Evolutionary conservation across 2,329 filamentous ascomycete genomes (phyloP).

Genomic region (Diplodia corticola): DNA sequence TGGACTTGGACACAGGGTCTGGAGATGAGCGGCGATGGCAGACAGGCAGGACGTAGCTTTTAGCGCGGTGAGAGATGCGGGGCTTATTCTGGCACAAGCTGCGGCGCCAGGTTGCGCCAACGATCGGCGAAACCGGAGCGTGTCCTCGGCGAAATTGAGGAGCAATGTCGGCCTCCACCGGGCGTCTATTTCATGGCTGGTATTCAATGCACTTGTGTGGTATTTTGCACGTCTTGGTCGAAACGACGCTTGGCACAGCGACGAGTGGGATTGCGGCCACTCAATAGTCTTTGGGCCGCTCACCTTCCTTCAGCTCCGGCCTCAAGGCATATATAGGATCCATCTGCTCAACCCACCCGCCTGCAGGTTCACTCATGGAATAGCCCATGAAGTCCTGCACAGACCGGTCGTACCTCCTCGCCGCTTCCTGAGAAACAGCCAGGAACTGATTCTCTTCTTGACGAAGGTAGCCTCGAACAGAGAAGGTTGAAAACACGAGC

Average conservation of each 20-base stretch:
- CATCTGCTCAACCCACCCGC: slow-evolving; percentile 25
- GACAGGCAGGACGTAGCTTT: background rate
- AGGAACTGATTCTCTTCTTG: slow-evolving; percentile 45
- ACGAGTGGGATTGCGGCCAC: background rate
- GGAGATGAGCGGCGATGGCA: background rate
- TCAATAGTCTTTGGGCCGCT: slow-evolving; percentile 1
- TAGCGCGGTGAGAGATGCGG: background rate
- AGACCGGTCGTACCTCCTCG: slow-evolving; percentile 26
- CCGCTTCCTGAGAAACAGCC: slow-evolving; percentile 29
- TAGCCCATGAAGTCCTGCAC: slow-evolving; percentile 29
- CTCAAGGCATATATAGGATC: slow-evolving; percentile 25
- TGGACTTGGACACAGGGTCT: background rate
- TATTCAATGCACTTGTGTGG: background rate
- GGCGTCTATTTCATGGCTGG: no score
- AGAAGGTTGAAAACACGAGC: slow-evolving; percentile 15
- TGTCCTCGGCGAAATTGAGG: background rate
- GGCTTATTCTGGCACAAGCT: background rate
- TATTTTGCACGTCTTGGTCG: background rate
- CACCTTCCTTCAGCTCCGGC: slow-evolving; percentile 22
- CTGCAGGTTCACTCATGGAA: slow-evolving; percentile 27
- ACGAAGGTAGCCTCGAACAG: slow-evolving; percentile 10
- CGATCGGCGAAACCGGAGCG: background rate
- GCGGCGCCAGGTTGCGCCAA: background rate
- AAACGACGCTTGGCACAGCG: background rate
- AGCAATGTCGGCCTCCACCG: background rate